A percentile compares a stretch with the other conserved stretches of the same genome.
Conservation (phyloP, 495 filamentous ascomycete genomes). For the Daldinia loculata region DNA sequence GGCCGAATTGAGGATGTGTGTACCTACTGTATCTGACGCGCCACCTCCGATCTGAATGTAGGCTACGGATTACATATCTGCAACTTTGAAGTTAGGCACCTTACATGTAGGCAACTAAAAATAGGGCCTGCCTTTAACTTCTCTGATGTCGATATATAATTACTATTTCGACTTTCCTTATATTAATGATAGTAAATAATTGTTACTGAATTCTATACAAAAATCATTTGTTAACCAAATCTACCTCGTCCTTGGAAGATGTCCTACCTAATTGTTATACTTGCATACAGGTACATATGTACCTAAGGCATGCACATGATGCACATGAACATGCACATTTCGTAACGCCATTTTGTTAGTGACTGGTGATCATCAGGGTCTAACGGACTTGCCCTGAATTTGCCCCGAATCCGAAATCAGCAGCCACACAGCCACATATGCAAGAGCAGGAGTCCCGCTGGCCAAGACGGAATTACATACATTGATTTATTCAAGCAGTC, state of each 20-base stretch:
- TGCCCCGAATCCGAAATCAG: constrained; percentile 22
- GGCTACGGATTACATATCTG: not conserved
- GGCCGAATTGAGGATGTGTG: not conserved
- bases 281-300: not conserved
- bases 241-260: not conserved
- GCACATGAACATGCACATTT: constrained; percentile 16
- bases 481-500: not conserved
- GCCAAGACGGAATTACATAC: not conserved
- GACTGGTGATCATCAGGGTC: constrained; percentile 32
- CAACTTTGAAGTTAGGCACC: not conserved
- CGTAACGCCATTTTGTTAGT: constrained; percentile 9
- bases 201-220: not conserved
- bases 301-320: constrained; percentile 13
- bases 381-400: constrained; percentile 22
- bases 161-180: not conserved
- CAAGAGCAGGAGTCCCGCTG: constrained; percentile 8
- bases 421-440: constrained; percentile 36
- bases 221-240: not conserved
- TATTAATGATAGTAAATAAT: not conserved
- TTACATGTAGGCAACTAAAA: constrained; percentile 3
- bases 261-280: constrained; percentile 7
- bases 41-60: not conserved
- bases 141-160: not conserved
- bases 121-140: not conserved
- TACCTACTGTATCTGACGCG: not conserved